These are phyloP conservation scores for Cercospora sojina DNA, from an alignment of 2,329 filamentous ascomycete species.

Conservation along the genomic window DNA sequence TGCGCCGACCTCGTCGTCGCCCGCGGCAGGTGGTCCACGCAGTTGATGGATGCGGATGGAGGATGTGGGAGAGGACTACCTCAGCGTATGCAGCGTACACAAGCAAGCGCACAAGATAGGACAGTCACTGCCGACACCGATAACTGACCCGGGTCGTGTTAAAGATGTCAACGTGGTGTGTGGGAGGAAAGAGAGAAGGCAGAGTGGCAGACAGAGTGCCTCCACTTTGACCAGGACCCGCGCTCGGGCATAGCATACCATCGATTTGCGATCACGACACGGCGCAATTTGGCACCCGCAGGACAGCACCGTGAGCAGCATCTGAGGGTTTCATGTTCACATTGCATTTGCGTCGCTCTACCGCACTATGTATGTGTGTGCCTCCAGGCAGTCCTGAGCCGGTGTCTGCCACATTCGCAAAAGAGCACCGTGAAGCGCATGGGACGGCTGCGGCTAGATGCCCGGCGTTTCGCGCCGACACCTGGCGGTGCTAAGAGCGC, in stretches of 20 bases:
- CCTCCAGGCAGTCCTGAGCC: background rate
- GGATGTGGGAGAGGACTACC: slow-evolving; percentile 9
- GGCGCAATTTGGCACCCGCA: background rate
- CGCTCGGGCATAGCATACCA: slow-evolving; percentile 10
- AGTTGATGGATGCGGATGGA: background rate
- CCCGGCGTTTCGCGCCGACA: slow-evolving; percentile 8
- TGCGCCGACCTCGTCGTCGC: slow-evolving; percentile 30
- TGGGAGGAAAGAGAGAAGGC: slow-evolving; percentile 17
- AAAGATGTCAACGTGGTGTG: slow-evolving; percentile 18
- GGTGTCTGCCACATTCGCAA: background rate
- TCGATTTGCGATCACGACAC: slow-evolving; percentile 6
- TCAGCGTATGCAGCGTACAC: slow-evolving; percentile 16
- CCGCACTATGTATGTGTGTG: background rate
- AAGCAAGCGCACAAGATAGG: slow-evolving; percentile 19
- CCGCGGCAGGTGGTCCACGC: slow-evolving; percentile 19
- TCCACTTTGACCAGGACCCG: slow-evolving; percentile 13
- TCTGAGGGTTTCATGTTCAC: background rate
- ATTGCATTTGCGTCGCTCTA: background rate
- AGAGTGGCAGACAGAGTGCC: slow-evolving; percentile 8
- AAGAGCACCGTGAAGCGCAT: slow-evolving; percentile 1
- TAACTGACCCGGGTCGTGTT: slow-evolving; percentile 13
- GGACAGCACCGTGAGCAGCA: background rate
- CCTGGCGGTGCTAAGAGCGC: background rate
- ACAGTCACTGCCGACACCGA: slow-evolving; percentile 17
- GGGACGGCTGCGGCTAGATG: slow-evolving; percentile 5